These are phyloP conservation scores for Penicillium sp. DNA, from an alignment of 2,329 filamentous ascomycete genomes.

Conservation along the genomic window DNA sequence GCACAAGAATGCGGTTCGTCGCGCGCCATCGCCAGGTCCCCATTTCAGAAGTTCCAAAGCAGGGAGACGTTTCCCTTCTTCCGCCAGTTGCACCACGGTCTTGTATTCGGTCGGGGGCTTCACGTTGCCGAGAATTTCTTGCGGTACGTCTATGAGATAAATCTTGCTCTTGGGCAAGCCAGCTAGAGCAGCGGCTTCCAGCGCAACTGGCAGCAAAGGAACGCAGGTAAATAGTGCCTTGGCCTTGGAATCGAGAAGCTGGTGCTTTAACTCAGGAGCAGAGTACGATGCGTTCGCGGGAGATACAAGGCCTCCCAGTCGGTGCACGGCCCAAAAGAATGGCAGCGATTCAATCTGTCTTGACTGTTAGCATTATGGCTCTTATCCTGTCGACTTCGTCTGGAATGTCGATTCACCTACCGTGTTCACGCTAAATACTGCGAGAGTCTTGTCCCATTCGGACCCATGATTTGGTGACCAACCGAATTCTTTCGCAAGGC, in stretches of 20 bases:
- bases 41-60: conserved; percentile 39
- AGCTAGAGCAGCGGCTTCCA: conserved; percentile 57
- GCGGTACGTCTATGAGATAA: conserved; percentile 64
- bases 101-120: conserved; percentile 47
- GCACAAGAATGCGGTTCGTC: conserved; percentile 68
- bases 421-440: conserved; percentile 73
- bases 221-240: conserved; percentile 67
- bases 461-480: conserved; percentile 64
- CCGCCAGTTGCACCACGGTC: conserved; percentile 61
- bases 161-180: conserved; percentile 60
- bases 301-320: conserved; percentile 65
- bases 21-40: conserved; percentile 43
- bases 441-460: conserved; percentile 77
- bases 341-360: conserved; percentile 66
- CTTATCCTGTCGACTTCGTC: not conserved
- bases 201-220: conserved; percentile 58
- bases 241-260: conserved; percentile 62
- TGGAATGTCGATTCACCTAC: conserved; percentile 50
- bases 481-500: conserved; percentile 63
- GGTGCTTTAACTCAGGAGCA: conserved; percentile 62
- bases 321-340: conserved; percentile 66
- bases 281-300: conserved; percentile 73
- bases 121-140: conserved; percentile 46
- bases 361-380: not conserved
- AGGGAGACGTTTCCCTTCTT: conserved; percentile 49